Conservation (phyloP, 352 stramenopile genomes). For the Phytophthora ramorum region DNA sequence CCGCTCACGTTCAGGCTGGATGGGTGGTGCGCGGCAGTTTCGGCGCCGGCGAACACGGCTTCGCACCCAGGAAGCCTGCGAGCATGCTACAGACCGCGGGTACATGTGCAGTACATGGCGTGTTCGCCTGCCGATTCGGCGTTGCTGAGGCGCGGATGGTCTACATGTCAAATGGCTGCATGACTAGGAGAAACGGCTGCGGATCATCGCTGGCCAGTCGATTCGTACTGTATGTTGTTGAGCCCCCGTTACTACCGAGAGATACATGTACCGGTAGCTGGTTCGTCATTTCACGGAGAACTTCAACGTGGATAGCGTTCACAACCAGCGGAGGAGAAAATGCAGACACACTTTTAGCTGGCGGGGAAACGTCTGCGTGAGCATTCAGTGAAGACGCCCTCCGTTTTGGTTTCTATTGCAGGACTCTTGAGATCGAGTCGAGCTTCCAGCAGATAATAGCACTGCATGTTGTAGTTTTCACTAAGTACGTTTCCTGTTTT, state of each 20-base stretch:
- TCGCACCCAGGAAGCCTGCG: slow-evolving; percentile 23
- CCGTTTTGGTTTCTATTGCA: not conserved
- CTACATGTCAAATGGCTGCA: too few relatives aligned
- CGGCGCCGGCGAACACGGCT: slow-evolving; percentile 23
- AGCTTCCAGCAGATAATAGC: not conserved
- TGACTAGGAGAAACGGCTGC: slow-evolving; percentile 3
- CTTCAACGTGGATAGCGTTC: slow-evolving; percentile 11
- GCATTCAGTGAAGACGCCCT: not conserved
- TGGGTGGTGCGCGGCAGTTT: slow-evolving; percentile 8
- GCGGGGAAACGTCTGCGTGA: not conserved
- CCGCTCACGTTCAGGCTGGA: slow-evolving; percentile 10
- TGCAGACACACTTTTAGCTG: not conserved
- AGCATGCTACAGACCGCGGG: not conserved
- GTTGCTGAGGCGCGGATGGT: too few relatives aligned
- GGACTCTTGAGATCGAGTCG: not conserved
- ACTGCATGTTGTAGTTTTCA: slow-evolving; percentile 8
- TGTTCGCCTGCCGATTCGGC: too few relatives aligned
- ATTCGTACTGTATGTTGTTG: slow-evolving; percentile 21
- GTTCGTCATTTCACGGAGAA: slow-evolving; percentile 5
- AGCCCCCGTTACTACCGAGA: too few relatives aligned
- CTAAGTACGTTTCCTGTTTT: slow-evolving; percentile 6
- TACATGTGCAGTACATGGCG: too few relatives aligned
- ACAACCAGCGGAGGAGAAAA: not conserved
- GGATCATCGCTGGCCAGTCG: slow-evolving; percentile 6
- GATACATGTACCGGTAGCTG: too few relatives aligned